phyloP scores from a whole-genome alignment of 305 asterid species.

The Fraxinus albicans region DNA sequence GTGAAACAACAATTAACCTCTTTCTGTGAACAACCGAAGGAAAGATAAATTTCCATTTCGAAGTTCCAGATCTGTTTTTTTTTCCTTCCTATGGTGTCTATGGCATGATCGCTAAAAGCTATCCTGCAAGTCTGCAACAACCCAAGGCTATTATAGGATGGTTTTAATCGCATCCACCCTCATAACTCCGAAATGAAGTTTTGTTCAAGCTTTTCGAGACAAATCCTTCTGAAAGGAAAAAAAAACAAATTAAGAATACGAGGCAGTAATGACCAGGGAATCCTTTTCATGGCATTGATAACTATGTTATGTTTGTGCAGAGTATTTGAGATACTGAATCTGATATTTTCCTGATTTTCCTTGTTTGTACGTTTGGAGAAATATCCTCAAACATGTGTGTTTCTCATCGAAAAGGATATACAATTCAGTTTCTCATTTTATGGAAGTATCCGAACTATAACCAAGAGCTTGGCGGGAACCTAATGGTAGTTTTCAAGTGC shows the following conservation, averaged over 20 bases:
- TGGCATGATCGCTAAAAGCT: background rate
- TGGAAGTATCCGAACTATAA: background rate
- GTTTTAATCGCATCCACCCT: background rate
- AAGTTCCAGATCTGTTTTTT: background rate
- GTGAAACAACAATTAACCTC: background rate
- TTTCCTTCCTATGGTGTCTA: background rate
- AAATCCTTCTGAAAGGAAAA: background rate
- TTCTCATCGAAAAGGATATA: background rate
- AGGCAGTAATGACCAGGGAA: background rate
- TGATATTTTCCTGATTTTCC: background rate
- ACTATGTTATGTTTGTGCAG: background rate
- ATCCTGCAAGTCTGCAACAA: background rate
- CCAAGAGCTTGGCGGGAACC: conserved; percentile 2
- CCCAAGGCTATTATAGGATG: background rate
- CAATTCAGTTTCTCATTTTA: conserved; percentile 8
- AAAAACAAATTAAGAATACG: background rate
- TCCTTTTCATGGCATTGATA: background rate
- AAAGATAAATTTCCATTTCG: background rate
- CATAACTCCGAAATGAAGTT: background rate
- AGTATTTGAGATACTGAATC: background rate
- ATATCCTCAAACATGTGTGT: background rate
- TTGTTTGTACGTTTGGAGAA: conserved; percentile 10
- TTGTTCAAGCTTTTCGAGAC: background rate
- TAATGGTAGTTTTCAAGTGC: conserved; percentile 25
- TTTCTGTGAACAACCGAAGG: background rate